Base-by-base conservation (phyloP, 2,329 filamentous ascomycete genomes). In the Camptophora hylomeconis region DNA sequence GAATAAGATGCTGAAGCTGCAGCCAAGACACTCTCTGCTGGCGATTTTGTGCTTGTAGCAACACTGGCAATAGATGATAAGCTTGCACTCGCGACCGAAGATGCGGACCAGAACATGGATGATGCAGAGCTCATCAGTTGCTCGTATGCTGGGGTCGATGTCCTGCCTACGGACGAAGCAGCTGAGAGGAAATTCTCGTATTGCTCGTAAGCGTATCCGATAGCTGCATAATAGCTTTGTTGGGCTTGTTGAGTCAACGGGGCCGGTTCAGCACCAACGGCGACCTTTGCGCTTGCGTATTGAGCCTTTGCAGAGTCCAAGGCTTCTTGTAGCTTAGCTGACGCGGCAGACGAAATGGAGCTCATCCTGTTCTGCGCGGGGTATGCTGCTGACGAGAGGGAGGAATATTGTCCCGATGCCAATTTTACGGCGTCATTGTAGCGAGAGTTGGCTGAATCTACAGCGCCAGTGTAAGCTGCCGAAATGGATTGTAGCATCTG, bases 121-220 rank as follows among this genome's bases (percentile, higher is more conserved):
- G 42, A 44, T 17, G 42, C 42, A 14, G 28, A n/a, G n/a, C n/a
- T n/a, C n/a, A n/a, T n/a, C n/a, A 11, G 53, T 45, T 8, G 60
- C 45, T 28, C 55, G 53, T 12, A 51, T 48, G 21, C 56, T 57
- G 16, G 55, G n/a, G n/a, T n/a, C n/a, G n/a, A n/a, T n/a, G n/a
- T n/a, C n/a, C n/a, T n/a, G n/a, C n/a, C 60, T 12, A 75, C 80
- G 19, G 68, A 72, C 7, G 78, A 82, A 5, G 80, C 81, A 4
- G 75, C 73, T 8, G 65, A 64, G 2, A 89, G 40, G 45, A 89
- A 87, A 27, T 76, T 75, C 4, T 75, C 73, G 51, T 89, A 89
- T 20, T 76, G 72, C 23, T 75, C 80, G 45, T 92, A 78, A 1
- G 83, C 82, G 24, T 82, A 53, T 16, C 82, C 82, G 14, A 89